A percentile compares a stretch with the other conserved stretches of the same genome.
Conservation (phyloP, 306 rosid species). For the Quercus mongolica region DNA sequence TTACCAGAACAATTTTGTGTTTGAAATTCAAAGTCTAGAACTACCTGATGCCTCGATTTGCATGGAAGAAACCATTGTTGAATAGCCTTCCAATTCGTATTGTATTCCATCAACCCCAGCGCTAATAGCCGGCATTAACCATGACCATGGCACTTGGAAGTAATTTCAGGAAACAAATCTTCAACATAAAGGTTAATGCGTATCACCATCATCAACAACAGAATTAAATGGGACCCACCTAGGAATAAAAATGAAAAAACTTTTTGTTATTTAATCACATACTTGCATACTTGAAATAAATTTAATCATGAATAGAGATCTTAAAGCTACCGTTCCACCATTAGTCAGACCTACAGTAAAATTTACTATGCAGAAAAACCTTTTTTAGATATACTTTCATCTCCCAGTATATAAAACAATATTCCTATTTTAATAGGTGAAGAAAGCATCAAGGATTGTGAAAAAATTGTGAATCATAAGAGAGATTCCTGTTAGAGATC, state of each 20-base stretch:
- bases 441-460: background rate
- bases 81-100: constrained; percentile 95
- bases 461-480: background rate
- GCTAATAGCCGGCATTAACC: constrained; percentile 63
- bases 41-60: constrained; percentile 90
- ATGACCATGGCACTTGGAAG: background rate
- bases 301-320: background rate
- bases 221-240: background rate
- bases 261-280: background rate
- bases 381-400: background rate
- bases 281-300: background rate
- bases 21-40: constrained; percentile 9
- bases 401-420: background rate
- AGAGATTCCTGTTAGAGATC: background rate
- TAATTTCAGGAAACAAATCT: background rate
- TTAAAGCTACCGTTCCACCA: background rate
- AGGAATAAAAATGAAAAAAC: background rate
- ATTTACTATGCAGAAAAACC: background rate
- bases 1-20: background rate
- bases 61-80: constrained; percentile 91
- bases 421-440: background rate
- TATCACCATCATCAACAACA: background rate
- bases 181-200: background rate
- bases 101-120: constrained; percentile 83
- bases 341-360: background rate